Evolutionary conservation across 2,329 filamentous ascomycete species (phyloP).

Genomic region (Microsporum canis): DNA sequence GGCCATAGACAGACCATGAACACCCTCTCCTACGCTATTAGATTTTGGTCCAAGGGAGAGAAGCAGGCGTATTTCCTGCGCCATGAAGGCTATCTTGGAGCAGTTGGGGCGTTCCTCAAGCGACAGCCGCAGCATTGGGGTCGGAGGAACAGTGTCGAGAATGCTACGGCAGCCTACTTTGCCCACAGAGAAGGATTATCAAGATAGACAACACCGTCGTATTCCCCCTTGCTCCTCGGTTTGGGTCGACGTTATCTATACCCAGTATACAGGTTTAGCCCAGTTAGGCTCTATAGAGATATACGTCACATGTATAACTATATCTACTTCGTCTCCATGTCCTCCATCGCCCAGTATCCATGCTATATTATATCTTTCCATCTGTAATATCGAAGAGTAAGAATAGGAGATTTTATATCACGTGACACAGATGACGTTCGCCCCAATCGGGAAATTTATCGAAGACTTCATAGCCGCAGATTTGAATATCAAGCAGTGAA

Average conservation of each 20-base stretch:
- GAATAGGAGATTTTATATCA: neutral
- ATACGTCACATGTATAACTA: neutral
- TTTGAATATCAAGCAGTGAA: neutral
- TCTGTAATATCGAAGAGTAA: neutral
- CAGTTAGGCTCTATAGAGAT: neutral
- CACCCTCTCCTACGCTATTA: conserved; percentile 89
- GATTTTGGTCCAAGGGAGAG: conserved; percentile 88
- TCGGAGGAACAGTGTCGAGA: conserved; percentile 64
- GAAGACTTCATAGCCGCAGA: neutral
- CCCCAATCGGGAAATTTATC: neutral
- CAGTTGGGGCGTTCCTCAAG: conserved; percentile 89
- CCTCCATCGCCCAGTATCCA: neutral
- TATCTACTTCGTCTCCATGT: neutral
- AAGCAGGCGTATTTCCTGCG: conserved; percentile 94
- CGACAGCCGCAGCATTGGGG: conserved; percentile 87
- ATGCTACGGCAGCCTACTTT: conserved; percentile 23
- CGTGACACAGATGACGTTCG: neutral
- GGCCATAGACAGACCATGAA: conserved; percentile 97
- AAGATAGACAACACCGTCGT: neutral
- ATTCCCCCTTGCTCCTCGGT: neutral
- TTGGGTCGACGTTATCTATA: neutral
- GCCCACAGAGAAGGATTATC: neutral
- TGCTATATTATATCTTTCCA: neutral
- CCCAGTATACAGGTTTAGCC: neutral
- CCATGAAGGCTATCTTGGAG: conserved; percentile 89